Conservation (phyloP, 2,329 filamentous ascomycete species). For the Fusarium sp. region DNA sequence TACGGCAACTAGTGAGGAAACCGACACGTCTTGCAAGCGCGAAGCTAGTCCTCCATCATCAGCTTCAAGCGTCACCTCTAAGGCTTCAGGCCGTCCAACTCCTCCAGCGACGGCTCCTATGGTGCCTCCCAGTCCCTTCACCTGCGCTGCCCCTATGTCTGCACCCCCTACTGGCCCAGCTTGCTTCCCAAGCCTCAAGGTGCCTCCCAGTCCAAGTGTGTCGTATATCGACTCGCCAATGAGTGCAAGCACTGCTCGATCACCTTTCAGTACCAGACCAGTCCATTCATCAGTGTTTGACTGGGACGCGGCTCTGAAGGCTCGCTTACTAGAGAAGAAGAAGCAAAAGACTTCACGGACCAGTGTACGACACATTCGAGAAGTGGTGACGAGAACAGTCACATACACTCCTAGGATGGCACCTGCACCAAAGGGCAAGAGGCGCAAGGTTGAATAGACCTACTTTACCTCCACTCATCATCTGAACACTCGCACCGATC, state of each 20-base stretch:
- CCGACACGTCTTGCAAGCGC: slow-evolving; percentile 68
- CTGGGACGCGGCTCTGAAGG: slow-evolving; percentile 79
- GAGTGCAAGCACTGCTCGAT: slow-evolving; percentile 70
- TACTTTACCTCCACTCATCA: slow-evolving; percentile 1
- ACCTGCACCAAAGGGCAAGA: slow-evolving; percentile 91
- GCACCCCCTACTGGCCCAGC: slow-evolving; percentile 70
- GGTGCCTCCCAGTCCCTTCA: slow-evolving; percentile 63
- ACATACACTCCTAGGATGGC: slow-evolving; percentile 90
- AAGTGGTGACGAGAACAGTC: slow-evolving; percentile 94
- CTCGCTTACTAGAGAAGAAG: slow-evolving; percentile 70
- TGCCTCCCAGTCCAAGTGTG: slow-evolving; percentile 79
- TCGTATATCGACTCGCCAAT: slow-evolving; percentile 76
- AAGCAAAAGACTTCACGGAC: slow-evolving; percentile 69
- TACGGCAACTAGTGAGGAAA: slow-evolving; percentile 66
- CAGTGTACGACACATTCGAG: slow-evolving; percentile 78
- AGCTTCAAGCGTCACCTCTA: slow-evolving; percentile 53
- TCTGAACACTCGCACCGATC: slow-evolving; percentile 15
- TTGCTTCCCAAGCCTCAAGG: slow-evolving; percentile 75
- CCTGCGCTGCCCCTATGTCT: slow-evolving; percentile 65
- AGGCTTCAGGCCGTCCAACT: slow-evolving; percentile 42
- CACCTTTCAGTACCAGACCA: slow-evolving; percentile 78
- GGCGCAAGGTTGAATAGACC: slow-evolving; percentile 73
- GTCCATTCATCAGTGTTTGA: slow-evolving; percentile 80
- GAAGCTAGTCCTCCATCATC: slow-evolving; percentile 63
- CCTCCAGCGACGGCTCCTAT: slow-evolving; percentile 54